Conservation (phyloP, 1,139 yeast genomes). For the Suhomyces coccinellae region DNA sequence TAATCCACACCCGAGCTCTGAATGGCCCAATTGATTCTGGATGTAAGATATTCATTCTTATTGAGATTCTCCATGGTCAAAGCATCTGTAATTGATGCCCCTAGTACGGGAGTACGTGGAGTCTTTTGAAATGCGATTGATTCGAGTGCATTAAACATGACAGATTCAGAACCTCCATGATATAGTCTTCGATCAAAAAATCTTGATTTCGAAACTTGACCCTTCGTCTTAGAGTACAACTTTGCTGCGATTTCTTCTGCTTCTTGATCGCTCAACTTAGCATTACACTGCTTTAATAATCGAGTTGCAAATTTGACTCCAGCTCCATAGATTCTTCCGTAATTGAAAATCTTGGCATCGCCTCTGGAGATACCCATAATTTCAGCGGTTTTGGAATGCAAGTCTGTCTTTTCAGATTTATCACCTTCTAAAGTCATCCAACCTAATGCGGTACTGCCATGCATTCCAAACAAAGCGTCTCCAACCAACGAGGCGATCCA, state of each 20-base stretch:
- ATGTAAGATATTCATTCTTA: conserved; percentile 71
- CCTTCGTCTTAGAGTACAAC: conserved; percentile 83
- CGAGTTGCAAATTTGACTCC: conserved; percentile 88
- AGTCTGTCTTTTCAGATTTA: conserved; percentile 84
- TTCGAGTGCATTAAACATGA: conserved; percentile 86
- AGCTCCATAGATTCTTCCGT: conserved; percentile 97
- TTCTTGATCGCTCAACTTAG: conserved; percentile 62
- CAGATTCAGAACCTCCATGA: conserved; percentile 93
- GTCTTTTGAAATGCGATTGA: conserved; percentile 79
- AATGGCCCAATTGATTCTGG: conserved; percentile 96
- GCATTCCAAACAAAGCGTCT: conserved; percentile 82
- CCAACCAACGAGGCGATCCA: conserved; percentile 98
- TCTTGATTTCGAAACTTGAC: conserved; percentile 43
- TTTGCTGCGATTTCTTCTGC: conserved; percentile 68
- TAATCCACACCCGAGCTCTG: conserved; percentile 98
- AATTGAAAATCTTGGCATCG: conserved; percentile 93
- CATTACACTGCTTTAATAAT: conserved; percentile 78
- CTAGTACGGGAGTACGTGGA: conserved; percentile 89
- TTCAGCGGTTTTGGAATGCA: conserved; percentile 91
- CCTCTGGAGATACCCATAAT: conserved; percentile 87
- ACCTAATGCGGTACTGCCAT: conserved; percentile 95
- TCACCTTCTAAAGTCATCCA: conserved; percentile 99
- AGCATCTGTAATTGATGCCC: conserved; percentile 92
- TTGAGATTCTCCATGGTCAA: conserved; percentile 65
- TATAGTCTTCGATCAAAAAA: conserved; percentile 48